Evolutionary conservation across 2,329 filamentous ascomycete species (phyloP), one percentile per base, ranked within the genome.

Genomic region (Rutstroemia sp.): DNA sequence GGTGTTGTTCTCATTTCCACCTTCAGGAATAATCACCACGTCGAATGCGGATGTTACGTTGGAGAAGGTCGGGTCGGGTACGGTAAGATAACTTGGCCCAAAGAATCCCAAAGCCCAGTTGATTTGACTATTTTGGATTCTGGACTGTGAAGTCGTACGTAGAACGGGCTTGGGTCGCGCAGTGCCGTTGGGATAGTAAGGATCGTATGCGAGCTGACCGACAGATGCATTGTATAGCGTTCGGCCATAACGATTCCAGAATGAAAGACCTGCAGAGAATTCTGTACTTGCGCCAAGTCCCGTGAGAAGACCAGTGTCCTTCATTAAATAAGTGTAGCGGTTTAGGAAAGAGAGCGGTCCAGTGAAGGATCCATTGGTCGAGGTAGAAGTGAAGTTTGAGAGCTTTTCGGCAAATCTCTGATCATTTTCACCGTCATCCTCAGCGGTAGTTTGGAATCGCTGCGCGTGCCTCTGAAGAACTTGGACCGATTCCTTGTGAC

Each of bases 161-260:
- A 82, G 70, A 0, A 79, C 73, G 0, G 79, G 74, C 66, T 76
- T 78, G 0, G 74, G 70, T 7, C 77, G 71, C 7, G 71, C 70
- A 16, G 75, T 79, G 10, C 75, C 74, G 57, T 78, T 76, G 27
- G 71, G 62, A 56, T 69, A 77, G 48, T 65, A 71, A 14, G 71
- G 66, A 61, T 77, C 74, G 70, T 80, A 83, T 2, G 72, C 67
- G 1, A 78, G 61, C 60, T 79, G 76, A 7, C 73, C 77, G 4
- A 68, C 61, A 8, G 71, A 70, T 1, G 79, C 75, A 55, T 79
- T 76, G 65, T 76, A 82, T 30, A 82, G 65, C 4, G 74, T 74
- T 25, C 79, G 71, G 4, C 80, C 80, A 58, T 82, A 82, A 41
- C 72, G 71, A 62, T 76, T 75, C 78, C 78, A 81, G 65, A 80